Evolutionary conservation across 2,329 filamentous ascomycete genomes (phyloP).

Genomic region (Metarhizium brunneum): DNA sequence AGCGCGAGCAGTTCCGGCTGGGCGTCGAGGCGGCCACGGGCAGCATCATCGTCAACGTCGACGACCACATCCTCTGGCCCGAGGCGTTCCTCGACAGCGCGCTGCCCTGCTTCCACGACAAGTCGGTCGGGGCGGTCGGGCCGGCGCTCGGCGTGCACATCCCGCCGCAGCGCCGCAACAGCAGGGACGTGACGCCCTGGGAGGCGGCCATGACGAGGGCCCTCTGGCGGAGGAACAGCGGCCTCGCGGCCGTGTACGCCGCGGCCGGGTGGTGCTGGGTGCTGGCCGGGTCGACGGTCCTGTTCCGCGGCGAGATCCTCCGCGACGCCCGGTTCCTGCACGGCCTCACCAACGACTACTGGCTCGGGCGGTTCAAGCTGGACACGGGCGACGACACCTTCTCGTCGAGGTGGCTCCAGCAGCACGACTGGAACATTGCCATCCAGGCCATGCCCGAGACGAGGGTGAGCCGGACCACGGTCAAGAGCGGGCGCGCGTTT

Average conservation of each 20-base stretch:
- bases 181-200: neutral
- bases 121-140: neutral
- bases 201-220: neutral
- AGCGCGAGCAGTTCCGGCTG: neutral
- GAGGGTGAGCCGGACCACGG: neutral
- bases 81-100: neutral
- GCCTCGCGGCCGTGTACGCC: neutral
- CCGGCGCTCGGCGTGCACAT: neutral
- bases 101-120: neutral
- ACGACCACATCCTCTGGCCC: neutral
- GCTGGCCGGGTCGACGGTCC: neutral
- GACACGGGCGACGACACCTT: neutral
- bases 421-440: neutral
- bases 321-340: neutral
- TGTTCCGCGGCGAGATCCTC: neutral
- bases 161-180: neutral
- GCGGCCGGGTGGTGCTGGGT: neutral
- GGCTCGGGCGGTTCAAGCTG: neutral
- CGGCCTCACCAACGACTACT: neutral
- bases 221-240: neutral
- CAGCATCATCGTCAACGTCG: neutral
- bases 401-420: neutral
- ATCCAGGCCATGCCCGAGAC: neutral
- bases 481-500: neutral
- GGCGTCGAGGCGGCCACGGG: neutral